Percentiles rank a stretch among this genome's conserved stretches.
Conservation (phyloP, 139 green algal genomes). For the Chlorella sp. region DNA sequence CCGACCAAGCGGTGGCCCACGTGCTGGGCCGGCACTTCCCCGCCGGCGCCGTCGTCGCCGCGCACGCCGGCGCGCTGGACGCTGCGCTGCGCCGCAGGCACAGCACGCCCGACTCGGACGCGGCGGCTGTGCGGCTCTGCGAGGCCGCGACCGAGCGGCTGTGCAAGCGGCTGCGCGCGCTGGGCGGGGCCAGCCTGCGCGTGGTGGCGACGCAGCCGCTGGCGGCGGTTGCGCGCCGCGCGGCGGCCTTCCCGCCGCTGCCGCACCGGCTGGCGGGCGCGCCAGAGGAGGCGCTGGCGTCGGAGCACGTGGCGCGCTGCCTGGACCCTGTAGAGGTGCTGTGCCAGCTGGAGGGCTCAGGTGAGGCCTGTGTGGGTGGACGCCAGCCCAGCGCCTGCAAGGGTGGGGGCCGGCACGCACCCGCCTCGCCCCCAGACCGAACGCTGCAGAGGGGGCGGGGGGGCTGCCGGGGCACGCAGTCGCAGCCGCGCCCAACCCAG, state of each 20-base stretch:
- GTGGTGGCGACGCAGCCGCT: constrained; percentile 68
- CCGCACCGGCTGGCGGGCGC: constrained; percentile 66
- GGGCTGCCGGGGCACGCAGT: no score
- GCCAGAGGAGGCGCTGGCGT: constrained; percentile 12
- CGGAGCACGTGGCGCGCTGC: constrained; percentile 48
- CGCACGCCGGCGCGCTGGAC: constrained; percentile 48
- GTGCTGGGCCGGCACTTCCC: constrained; percentile 55
- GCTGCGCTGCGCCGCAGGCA: constrained; percentile 38
- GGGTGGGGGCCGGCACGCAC: no score
- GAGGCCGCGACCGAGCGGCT: constrained; percentile 67
- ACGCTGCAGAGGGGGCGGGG: no score
- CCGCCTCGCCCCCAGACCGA: no score
- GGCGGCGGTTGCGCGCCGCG: constrained; percentile 52
- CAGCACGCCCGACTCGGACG: constrained; percentile 30
- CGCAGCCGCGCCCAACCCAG: no score
- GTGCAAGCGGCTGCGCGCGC: constrained; percentile 67
- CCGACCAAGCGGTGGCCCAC: constrained; percentile 33
- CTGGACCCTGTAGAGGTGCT: constrained; percentile 71
- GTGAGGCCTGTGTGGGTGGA: constrained; percentile 32
- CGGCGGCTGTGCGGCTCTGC: constrained; percentile 32
- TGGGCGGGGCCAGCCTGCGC: constrained; percentile 45
- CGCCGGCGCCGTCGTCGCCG: constrained; percentile 31
- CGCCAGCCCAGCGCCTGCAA: not conserved
- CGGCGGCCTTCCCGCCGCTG: constrained; percentile 62
- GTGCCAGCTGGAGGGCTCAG: constrained; percentile 80